A percentile compares a stretch with the other conserved stretches of the same genome.
These are phyloP conservation scores for Sphagnum contortum DNA, from an alignment of 225 moss, liverwort and hornwort species.

Conservation along the genomic window DNA sequence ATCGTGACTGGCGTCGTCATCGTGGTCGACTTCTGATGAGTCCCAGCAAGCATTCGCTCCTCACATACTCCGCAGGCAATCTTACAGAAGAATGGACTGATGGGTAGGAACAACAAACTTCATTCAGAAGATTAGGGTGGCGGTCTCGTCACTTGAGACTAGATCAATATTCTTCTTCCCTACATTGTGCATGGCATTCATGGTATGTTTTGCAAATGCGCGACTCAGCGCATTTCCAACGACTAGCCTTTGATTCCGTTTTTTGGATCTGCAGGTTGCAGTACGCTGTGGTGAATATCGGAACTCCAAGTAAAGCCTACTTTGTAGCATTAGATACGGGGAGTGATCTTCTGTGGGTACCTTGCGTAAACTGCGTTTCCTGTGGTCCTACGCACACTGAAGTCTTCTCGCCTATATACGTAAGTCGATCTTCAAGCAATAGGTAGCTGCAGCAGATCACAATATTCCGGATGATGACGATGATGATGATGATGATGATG, in stretches of 20 bases:
- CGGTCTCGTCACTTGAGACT: too few species aligned
- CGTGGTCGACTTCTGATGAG: constrained; percentile 6
- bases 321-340: constrained; percentile 77
- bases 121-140: too few species aligned
- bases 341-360: constrained; percentile 80
- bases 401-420: constrained; percentile 11
- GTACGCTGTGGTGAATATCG: constrained; percentile 55
- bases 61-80: constrained; percentile 24
- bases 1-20: constrained; percentile 28
- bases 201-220: too few species aligned
- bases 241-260: background rate
- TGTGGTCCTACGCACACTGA: constrained; percentile 44
- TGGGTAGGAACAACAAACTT: constrained; percentile 13
- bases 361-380: constrained; percentile 50
- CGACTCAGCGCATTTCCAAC: too few species aligned
- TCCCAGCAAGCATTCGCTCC: background rate
- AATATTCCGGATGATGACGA: too few species aligned
- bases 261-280: constrained; percentile 41
- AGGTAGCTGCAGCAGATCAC: too few species aligned
- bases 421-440: constrained; percentile 16
- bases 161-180: too few species aligned
- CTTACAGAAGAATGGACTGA: constrained; percentile 20
- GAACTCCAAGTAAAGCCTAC: constrained; percentile 55
- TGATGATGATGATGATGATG: too few species aligned
- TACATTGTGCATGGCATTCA: too few species aligned